phyloP scores from a whole-genome alignment of 768 basidiomycete species.

The Tylopilus cervinicoccineus region DNA sequence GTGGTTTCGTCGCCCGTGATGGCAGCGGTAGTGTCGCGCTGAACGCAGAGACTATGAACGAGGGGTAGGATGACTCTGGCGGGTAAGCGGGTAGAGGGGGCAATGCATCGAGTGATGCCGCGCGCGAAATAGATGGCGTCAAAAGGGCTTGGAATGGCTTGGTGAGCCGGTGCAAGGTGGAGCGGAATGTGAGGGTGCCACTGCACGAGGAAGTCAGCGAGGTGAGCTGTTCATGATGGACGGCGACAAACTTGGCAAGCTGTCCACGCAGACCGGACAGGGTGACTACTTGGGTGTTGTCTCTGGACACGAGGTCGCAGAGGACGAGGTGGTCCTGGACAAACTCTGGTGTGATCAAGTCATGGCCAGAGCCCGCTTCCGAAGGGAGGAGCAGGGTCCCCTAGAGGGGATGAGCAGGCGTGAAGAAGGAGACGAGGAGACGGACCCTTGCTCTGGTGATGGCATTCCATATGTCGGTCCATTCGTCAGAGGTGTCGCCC shows the following conservation, averaged over 20 bases:
- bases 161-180: slow-evolving; percentile 38
- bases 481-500: slow-evolving; percentile 51
- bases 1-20: slow-evolving; percentile 44
- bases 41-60: slow-evolving; percentile 41
- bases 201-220: slow-evolving; percentile 30
- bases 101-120: slow-evolving; percentile 39
- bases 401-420: slow-evolving; percentile 36
- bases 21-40: slow-evolving; percentile 33
- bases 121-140: slow-evolving; percentile 30
- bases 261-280: slow-evolving; percentile 81
- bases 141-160: slow-evolving; percentile 40
- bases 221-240: slow-evolving; percentile 29
- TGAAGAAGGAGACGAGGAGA: slow-evolving; percentile 1
- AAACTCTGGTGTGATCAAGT: slow-evolving; percentile 66
- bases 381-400: slow-evolving; percentile 78
- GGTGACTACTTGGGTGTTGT: slow-evolving; percentile 58
- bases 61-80: slow-evolving; percentile 43
- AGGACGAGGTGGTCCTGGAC: slow-evolving; percentile 81
- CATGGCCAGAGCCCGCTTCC: slow-evolving; percentile 48
- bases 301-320: slow-evolving; percentile 47
- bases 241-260: slow-evolving; percentile 49
- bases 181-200: slow-evolving; percentile 40
- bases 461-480: slow-evolving; percentile 66
- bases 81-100: slow-evolving; percentile 49
- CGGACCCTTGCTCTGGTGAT: slow-evolving; percentile 65